A percentile compares a stretch with the other conserved stretches of the same genome.
Evolutionary conservation across 768 basidiomycete species (phyloP).

Genomic region (Serendipita indica): DNA sequence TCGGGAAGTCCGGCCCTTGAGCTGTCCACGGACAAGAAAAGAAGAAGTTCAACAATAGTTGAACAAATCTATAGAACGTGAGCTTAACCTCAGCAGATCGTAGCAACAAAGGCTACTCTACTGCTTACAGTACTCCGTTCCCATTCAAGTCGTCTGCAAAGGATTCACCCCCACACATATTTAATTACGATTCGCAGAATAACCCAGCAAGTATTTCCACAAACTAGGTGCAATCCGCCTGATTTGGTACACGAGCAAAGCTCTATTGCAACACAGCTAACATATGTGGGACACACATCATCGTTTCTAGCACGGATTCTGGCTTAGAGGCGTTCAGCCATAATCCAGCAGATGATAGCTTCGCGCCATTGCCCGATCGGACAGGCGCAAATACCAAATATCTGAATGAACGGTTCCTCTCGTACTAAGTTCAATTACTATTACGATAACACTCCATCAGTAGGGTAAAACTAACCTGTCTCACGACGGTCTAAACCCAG

Average conservation of each 20-base stretch:
- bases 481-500: conserved; percentile 73
- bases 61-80: conserved; percentile 57
- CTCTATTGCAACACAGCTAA: conserved; percentile 51
- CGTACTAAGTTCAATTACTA: conserved; percentile 70
- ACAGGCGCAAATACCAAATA: conserved; percentile 71
- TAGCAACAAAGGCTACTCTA: conserved; percentile 69
- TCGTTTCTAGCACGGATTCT: conserved; percentile 67
- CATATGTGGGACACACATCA: conserved; percentile 54
- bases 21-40: conserved; percentile 16
- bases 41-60: conserved; percentile 33
- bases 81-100: conserved; percentile 65
- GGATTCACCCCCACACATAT: conserved; percentile 60
- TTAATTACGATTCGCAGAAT: conserved; percentile 44
- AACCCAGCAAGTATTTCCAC: conserved; percentile 41
- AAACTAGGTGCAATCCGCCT: conserved; percentile 32
- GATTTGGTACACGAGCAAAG: conserved; percentile 58
- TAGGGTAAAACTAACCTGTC: conserved; percentile 80
- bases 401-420: conserved; percentile 74
- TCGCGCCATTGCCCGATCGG: conserved; percentile 64
- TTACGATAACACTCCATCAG: conserved; percentile 61
- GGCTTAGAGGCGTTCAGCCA: conserved; percentile 75
- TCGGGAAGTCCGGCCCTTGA: background rate
- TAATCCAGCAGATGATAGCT: conserved; percentile 75
- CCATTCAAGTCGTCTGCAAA: conserved; percentile 68
- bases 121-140: conserved; percentile 62